phyloP scores from a whole-genome alignment of 495 filamentous ascomycete species.

The Tuber melanosporum region DNA sequence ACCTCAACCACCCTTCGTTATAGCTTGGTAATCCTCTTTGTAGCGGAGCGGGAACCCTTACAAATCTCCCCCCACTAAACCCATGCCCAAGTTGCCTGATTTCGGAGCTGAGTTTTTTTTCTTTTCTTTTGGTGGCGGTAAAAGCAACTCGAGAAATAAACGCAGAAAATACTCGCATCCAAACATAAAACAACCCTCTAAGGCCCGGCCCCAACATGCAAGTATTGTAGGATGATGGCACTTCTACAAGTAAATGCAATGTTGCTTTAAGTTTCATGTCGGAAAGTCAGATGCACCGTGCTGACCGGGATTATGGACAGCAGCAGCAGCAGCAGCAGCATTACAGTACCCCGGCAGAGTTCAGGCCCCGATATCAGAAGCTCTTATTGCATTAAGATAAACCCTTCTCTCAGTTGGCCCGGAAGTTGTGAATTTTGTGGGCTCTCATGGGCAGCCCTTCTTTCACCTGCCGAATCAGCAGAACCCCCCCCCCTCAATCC shows the following conservation, averaged over 20 bases:
- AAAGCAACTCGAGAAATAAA: background rate
- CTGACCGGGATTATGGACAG: background rate
- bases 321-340: background rate
- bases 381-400: background rate
- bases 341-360: background rate
- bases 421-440: background rate
- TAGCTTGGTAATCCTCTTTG: background rate
- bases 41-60: background rate
- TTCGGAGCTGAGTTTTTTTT: background rate
- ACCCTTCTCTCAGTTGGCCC: background rate
- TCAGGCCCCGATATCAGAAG: background rate
- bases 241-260: background rate
- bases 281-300: background rate
- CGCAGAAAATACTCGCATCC: background rate
- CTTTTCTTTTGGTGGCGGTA: too few relatives aligned
- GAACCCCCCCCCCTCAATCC: background rate
- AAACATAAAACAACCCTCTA: background rate
- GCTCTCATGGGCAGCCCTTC: background rate
- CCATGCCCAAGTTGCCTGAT: background rate
- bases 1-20: background rate
- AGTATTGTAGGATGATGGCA: background rate
- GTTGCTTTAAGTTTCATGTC: background rate
- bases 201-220: background rate
- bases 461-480: background rate
- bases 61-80: background rate